These are phyloP conservation scores for Turritis glabra DNA, from an alignment of 345 rosid genomes.

Conservation along the genomic window DNA sequence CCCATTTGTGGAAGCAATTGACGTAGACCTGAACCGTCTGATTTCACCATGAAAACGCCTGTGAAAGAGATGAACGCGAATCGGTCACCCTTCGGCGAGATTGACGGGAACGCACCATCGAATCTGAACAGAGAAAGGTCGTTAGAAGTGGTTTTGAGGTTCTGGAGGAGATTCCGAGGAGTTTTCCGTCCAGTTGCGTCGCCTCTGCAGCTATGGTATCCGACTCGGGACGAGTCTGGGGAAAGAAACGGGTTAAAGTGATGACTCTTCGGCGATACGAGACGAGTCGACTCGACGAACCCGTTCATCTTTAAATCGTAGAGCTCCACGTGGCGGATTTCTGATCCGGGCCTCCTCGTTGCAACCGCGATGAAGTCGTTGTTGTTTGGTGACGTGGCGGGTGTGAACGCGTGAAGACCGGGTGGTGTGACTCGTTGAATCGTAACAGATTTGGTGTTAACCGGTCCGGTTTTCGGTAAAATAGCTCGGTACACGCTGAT, in stretches of 20 bases:
- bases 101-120: constrained; percentile 82
- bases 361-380: constrained; percentile 65
- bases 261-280: constrained; percentile 65
- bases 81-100: constrained; percentile 72
- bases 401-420: constrained; percentile 85
- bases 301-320: constrained; percentile 54
- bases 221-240: constrained; percentile 70
- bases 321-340: constrained; percentile 73
- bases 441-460: constrained; percentile 47
- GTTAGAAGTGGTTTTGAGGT: constrained; percentile 47
- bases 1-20: constrained; percentile 49
- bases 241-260: constrained; percentile 89
- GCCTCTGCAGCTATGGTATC: constrained; percentile 86
- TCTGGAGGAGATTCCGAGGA: constrained; percentile 62
- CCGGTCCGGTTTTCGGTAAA: constrained; percentile 45
- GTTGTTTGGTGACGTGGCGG: constrained; percentile 83
- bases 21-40: constrained; percentile 64
- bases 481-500: constrained; percentile 70
- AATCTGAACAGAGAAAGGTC: constrained; percentile 66
- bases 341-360: constrained; percentile 62
- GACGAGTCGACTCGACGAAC: constrained; percentile 69
- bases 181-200: constrained; percentile 38
- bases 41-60: constrained; percentile 64
- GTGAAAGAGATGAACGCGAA: constrained; percentile 71
- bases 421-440: constrained; percentile 73